Evolutionary conservation across 495 filamentous ascomycete species (phyloP).

Genomic region (Neurospora sp.): DNA sequence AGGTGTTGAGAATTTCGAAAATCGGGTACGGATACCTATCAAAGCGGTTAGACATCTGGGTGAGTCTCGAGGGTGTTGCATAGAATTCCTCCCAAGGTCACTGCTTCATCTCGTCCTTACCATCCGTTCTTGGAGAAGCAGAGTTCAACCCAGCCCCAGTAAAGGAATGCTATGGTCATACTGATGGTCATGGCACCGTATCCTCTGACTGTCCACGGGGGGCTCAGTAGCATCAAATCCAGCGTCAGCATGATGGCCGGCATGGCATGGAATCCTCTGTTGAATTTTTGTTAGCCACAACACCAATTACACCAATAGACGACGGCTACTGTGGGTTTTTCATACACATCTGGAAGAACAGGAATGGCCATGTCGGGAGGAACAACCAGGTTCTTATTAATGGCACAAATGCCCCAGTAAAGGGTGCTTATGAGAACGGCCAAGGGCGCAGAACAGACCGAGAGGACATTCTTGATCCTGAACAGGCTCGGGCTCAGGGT

Average conservation of each 20-base stretch:
- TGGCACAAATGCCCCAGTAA: slow-evolving; percentile 67
- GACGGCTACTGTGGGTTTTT: not conserved
- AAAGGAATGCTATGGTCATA: slow-evolving; percentile 54
- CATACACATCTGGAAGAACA: slow-evolving; percentile 47
- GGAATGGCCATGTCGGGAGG: slow-evolving; percentile 36
- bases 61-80: not conserved
- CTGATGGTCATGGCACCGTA: slow-evolving; percentile 54
- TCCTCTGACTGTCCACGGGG: slow-evolving; percentile 65
- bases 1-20: slow-evolving; percentile 51
- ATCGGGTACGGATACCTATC: slow-evolving; percentile 79
- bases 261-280: slow-evolving; percentile 59
- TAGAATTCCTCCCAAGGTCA: not conserved
- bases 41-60: slow-evolving; percentile 7
- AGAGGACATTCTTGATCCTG: slow-evolving; percentile 60
- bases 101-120: slow-evolving; percentile 26
- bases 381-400: slow-evolving; percentile 48
- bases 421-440: slow-evolving; percentile 76
- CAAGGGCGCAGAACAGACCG: slow-evolving; percentile 63
- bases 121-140: slow-evolving; percentile 70
- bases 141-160: slow-evolving; percentile 84
- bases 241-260: slow-evolving; percentile 61
- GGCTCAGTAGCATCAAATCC: slow-evolving; percentile 66
- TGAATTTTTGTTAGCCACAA: not conserved
- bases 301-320: not conserved
- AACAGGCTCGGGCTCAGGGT: slow-evolving; percentile 57